Evolutionary conservation across 2,329 filamentous ascomycete genomes (phyloP), one percentile per base, ranked within the genome.

Genomic region (Rutstroemia sp.): DNA sequence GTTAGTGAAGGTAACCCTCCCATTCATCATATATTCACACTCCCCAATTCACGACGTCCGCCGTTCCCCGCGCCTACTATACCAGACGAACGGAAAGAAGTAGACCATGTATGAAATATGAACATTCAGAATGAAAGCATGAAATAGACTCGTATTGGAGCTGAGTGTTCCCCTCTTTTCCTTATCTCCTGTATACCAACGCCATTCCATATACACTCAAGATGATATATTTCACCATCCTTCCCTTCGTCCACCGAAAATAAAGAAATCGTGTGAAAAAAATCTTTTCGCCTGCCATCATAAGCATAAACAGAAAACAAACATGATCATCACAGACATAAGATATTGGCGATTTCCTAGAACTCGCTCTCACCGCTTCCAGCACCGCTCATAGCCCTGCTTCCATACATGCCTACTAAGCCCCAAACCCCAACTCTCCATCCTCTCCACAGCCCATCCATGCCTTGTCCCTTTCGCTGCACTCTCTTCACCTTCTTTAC

Each of bases 401-500:
- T 62, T 37, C 77, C 76, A 78, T 79, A 80, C 56, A 81, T 74
- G 6, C 79, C 79, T 18, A 78, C 73, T 46, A 81, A 72, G 16
- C 79, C 78, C 78, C 79, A 80, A 58, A 81, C 75, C 6, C 79
- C 79, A 27, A 82, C 74, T 61, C 78, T 73, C 79, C 79, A 82
- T 53, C 79, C 79, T 56, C 79, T 73, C 69, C 80, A 82, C 7
- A 82, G 66, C 6, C 79, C 79, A 58, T 79, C 73, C 34, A 81
- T 66, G 16, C 79, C 79, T 62, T 81, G 78, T 10, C 78, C 78
- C 59, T 75, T 78, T 45, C 52, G 62, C 34, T 58, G 49, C 14
- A 41, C 38, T 51, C 54, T 61, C 56, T 52, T 61, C 12, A 23
- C 41, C 42, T 55, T 60, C 49, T 61, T 66, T 39, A 41, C 42